A percentile compares a stretch with the other conserved stretches of the same genome.
phyloP scores from a whole-genome alignment of 148 eudicot species.

The Chenopodium berlandieri region DNA sequence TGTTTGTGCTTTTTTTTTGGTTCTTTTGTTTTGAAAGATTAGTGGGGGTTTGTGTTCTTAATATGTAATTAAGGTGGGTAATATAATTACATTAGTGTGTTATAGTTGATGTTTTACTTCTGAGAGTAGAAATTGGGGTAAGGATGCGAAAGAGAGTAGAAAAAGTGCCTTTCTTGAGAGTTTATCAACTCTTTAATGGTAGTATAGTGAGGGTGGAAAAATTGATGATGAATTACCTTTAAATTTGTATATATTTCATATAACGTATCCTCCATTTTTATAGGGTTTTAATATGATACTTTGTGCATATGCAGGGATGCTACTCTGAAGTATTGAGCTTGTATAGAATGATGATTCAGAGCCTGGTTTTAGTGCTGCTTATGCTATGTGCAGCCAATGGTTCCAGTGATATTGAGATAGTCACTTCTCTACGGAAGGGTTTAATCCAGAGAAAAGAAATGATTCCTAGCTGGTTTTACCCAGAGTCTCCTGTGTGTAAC shows the following conservation, averaged over 20 bases:
- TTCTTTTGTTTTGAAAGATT: neutral
- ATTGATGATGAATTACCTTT: neutral
- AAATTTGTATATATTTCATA: neutral
- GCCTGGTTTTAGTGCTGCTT: constrained; percentile 24
- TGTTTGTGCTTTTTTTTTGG: neutral
- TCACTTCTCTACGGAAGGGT: constrained; percentile 47
- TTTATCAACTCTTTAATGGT: neutral
- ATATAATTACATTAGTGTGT: neutral
- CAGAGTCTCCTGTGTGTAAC: constrained; percentile 54
- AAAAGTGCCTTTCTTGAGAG: neutral
- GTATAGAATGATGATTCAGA: constrained; percentile 23
- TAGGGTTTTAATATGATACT: neutral
- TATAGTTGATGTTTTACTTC: neutral
- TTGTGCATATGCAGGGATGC: neutral
- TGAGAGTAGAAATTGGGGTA: neutral
- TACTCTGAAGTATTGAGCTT: constrained; percentile 3
- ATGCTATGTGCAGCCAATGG: constrained; percentile 32
- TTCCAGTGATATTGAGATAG: constrained; percentile 39
- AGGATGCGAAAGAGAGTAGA: neutral
- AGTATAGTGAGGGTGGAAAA: neutral
- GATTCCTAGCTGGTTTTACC: constrained; percentile 65
- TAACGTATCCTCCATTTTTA: neutral
- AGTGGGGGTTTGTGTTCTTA: neutral
- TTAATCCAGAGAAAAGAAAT: constrained; percentile 38
- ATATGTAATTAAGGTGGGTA: neutral